A percentile compares a stretch with the other conserved stretches of the same genome.
Conservation (phyloP, 768 basidiomycete genomes). For the Heimioporus sp. region DNA sequence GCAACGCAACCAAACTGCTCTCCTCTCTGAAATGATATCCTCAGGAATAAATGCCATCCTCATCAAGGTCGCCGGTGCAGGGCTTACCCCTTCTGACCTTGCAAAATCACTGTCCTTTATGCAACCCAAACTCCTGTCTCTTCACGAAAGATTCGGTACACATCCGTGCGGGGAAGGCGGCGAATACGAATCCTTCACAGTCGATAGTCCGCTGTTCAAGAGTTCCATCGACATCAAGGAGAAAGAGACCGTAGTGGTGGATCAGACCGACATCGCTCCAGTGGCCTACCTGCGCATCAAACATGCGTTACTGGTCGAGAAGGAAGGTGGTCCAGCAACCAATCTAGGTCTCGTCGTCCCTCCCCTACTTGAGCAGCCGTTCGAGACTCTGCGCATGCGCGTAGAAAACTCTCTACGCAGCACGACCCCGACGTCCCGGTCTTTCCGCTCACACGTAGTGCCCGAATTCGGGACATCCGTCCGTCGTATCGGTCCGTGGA, state of each 20-base stretch:
- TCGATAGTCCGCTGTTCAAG: conserved; percentile 89
- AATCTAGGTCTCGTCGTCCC: conserved; percentile 39
- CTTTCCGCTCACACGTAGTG: background rate
- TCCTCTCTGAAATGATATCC: conserved; percentile 84
- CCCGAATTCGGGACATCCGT: conserved; percentile 12
- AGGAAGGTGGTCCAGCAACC: conserved; percentile 28
- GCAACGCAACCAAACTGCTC: conserved; percentile 86
- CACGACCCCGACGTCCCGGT: background rate
- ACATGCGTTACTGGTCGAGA: conserved; percentile 59
- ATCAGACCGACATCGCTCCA: conserved; percentile 80
- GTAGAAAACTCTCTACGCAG: conserved; percentile 12
- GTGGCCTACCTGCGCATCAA: conserved; percentile 90
- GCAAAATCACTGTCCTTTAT: conserved; percentile 74
- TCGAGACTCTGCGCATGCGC: conserved; percentile 8
- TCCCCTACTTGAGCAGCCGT: conserved; percentile 42
- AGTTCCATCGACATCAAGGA: conserved; percentile 65
- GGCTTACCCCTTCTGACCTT: conserved; percentile 74
- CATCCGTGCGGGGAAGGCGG: conserved; percentile 98
- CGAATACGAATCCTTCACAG: conserved; percentile 93
- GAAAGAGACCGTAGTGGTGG: conserved; percentile 71
- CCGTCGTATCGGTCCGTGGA: conserved; percentile 56
- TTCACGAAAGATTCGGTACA: conserved; percentile 80
- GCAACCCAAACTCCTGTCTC: conserved; percentile 64
- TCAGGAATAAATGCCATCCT: conserved; percentile 78
- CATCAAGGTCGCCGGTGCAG: conserved; percentile 96